Evolutionary conservation across 1,284 basidiomycete genomes (phyloP), one percentile per base, ranked within the genome.

Genomic region (Trametes sp.): DNA sequence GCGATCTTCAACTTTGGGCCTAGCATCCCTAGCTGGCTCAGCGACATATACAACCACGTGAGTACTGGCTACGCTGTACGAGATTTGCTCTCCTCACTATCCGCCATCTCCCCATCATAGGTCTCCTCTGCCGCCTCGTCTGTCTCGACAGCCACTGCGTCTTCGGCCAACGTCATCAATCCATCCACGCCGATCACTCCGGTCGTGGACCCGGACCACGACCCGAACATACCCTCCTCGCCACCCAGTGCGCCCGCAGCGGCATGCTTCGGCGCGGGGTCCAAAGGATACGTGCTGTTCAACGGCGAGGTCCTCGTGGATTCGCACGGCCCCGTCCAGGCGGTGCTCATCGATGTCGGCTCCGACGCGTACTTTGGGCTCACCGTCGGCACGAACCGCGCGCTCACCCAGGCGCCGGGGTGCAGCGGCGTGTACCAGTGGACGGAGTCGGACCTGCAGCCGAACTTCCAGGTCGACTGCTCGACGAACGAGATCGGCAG

Each of bases 281-380:
- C 54, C 2, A 23, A 55, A 9, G 59, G 59, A 14, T 55, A 51
- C 46, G 14, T 61, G n/a, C 51, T 45, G 53, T 21, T 61, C 38
- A 52, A 52, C 29, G 54, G 54, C 24, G 6, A 7, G 4, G 35
- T 35, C 53, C 6, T 61, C 21, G 21, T n/a, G 1, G 36, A 61
- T 45, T 24, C 23, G 24, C 28, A 56, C 36, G 48, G 48, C 8
- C 49, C 42, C 2, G 46, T 45, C 0, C 48, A 28, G 19, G 59
- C 54, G 35, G 24, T 14, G 45, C 45, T 46, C 45, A 24, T 46
- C 45, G 55, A 53, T 44, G 54, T 41, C 14, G 60, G 60, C 44
- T 57, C 54, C 4, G 28, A 57, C 26, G 49, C 60, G 26, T 62
- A 53, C 60, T 62, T 62, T 29, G 60, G 60, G 31, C 53, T 54